A percentile compares a stretch with the other conserved stretches of the same genome.
Conservation (phyloP, 768 basidiomycete genomes). For the Macrocybe gigantea region DNA sequence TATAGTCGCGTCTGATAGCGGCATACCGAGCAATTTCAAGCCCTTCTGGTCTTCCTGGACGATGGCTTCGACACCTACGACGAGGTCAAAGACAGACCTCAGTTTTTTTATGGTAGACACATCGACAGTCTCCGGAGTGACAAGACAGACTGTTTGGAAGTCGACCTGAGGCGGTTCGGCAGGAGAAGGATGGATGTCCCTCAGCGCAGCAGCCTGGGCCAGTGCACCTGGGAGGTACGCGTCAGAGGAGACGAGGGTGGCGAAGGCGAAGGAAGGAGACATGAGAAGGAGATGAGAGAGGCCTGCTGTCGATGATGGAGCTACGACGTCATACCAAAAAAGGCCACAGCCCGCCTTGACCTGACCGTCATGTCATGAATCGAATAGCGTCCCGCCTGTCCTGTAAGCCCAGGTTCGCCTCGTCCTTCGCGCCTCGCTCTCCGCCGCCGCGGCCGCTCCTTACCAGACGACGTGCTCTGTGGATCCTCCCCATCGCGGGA, state of each 20-base stretch:
- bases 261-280: conserved; percentile 74
- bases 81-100: conserved; percentile 73
- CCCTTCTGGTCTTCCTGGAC: conserved; percentile 59
- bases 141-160: conserved; percentile 82
- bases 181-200: conserved; percentile 66
- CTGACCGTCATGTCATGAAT: too few relatives aligned
- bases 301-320: conserved; percentile 7
- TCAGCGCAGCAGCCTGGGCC: conserved; percentile 77
- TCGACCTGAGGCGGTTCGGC: conserved; percentile 54
- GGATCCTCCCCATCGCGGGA: conserved; percentile 54
- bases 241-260: conserved; percentile 91
- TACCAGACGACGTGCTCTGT: conserved; percentile 30
- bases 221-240: conserved; percentile 92
- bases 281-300: conserved; percentile 32
- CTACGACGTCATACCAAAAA: too few relatives aligned
- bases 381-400: too few relatives aligned
- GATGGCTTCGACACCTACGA: conserved; percentile 91
- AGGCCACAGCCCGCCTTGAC: too few relatives aligned
- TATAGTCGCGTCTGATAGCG: conserved; percentile 1
- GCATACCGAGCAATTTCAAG: conserved; percentile 79
- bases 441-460: background rate
- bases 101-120: conserved; percentile 76
- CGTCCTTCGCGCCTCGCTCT: conserved; percentile 24
- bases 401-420: too few relatives aligned
- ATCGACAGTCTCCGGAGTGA: conserved; percentile 91